These are phyloP conservation scores for Brettanomyces bruxellensis DNA, from an alignment of 805 yeast genomes.

Conservation along the genomic window DNA sequence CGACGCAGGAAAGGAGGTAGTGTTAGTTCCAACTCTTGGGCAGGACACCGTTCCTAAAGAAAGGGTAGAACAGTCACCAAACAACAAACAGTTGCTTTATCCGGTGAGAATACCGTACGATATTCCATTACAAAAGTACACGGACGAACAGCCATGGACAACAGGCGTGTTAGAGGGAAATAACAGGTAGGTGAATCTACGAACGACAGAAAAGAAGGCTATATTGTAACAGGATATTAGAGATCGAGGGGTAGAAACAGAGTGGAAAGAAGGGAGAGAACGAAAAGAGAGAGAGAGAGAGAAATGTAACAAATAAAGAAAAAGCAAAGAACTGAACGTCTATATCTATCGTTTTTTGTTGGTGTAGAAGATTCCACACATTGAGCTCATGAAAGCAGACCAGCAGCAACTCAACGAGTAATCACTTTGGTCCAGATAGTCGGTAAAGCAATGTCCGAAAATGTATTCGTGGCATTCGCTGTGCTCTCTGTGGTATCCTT, in stretches of 20 bases:
- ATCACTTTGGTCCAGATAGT: slow-evolving; percentile 5
- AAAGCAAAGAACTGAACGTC: background rate
- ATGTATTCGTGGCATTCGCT: slow-evolving; percentile 22
- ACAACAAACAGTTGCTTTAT: slow-evolving; percentile 5
- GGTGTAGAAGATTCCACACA: background rate
- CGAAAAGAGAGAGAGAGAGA: too few species aligned
- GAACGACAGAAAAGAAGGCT: too few species aligned
- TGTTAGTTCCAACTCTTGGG: slow-evolving; percentile 36
- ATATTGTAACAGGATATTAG: too few species aligned
- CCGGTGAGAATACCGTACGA: slow-evolving; percentile 46
- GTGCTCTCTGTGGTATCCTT: slow-evolving; percentile 20
- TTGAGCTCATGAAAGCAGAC: background rate
- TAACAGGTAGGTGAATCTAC: too few species aligned
- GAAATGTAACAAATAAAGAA: too few species aligned
- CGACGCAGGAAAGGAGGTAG: slow-evolving; percentile 4
- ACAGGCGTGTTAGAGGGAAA: slow-evolving; percentile 1
- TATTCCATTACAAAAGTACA: slow-evolving; percentile 39
- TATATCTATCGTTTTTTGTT: background rate
- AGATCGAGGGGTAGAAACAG: too few species aligned
- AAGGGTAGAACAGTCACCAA: background rate
- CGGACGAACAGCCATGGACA: slow-evolving; percentile 43
- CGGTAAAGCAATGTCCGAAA: slow-evolving; percentile 8
- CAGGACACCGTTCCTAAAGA: slow-evolving; percentile 20
- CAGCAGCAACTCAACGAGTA: background rate
- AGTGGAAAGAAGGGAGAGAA: too few species aligned